Evolutionary conservation across 352 stramenopile species (phyloP).

Genomic region (Globisporangium uncinulatum): DNA sequence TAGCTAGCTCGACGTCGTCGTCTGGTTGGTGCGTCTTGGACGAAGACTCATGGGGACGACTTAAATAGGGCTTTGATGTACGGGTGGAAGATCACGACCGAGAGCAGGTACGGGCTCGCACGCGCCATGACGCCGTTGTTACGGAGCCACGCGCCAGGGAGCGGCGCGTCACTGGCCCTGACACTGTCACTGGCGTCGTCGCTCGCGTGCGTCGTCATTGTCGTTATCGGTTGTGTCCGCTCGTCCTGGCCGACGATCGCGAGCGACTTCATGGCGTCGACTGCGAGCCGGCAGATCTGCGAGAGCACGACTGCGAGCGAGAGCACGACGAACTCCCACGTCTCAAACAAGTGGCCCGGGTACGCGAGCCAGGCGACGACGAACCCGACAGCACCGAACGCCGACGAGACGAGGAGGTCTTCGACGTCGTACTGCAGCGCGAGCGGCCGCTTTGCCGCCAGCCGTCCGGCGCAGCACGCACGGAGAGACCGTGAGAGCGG

Average conservation of each 20-base stretch:
- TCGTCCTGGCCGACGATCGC: slow-evolving; percentile 19
- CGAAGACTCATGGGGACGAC: not conserved
- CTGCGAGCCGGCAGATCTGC: slow-evolving; percentile 26
- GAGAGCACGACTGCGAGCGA: slow-evolving; percentile 24
- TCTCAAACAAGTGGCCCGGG: slow-evolving; percentile 11
- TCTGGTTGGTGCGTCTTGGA: no score
- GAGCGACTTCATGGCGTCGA: slow-evolving; percentile 38
- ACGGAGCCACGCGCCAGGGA: slow-evolving; percentile 14
- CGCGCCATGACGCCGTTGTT: slow-evolving; percentile 51
- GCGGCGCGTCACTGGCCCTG: slow-evolving; percentile 5
- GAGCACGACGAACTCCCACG: slow-evolving; percentile 33
- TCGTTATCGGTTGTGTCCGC: no score
- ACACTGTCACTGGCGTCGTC: slow-evolving; percentile 5
- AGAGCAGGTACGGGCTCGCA: slow-evolving; percentile 52
- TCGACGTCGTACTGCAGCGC: not conserved
- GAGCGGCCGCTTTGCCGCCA: not conserved
- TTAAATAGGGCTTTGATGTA: slow-evolving; percentile 51
- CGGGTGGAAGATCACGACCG: slow-evolving; percentile 55
- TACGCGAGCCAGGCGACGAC: slow-evolving; percentile 19
- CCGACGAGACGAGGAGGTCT: slow-evolving; percentile 20
- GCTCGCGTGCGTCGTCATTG: not conserved
- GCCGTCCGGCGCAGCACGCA: not conserved
- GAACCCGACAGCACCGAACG: slow-evolving; percentile 13
- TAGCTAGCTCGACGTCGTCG: no score
- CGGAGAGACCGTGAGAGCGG: not conserved